A percentile compares a stretch with the other conserved stretches of the same genome.
Conservation (phyloP, 2,329 filamentous ascomycete species). For the Pseudogymnoascus sp. region DNA sequence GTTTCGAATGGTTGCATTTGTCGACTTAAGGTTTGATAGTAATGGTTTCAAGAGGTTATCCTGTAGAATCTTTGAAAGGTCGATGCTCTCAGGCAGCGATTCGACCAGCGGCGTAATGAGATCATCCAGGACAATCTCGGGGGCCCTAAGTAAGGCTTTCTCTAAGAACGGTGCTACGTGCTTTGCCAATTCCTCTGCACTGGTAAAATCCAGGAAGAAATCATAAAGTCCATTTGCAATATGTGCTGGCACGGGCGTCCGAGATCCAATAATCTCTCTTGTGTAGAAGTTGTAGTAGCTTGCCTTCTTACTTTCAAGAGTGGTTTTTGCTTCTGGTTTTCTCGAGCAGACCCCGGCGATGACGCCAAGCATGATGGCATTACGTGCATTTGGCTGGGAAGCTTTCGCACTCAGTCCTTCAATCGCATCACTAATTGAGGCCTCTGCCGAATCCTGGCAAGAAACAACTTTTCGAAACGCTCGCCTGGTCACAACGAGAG, state of each 20-base stretch:
- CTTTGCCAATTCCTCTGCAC: constrained; percentile 63
- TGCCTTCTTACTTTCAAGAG: constrained; percentile 58
- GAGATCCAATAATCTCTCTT: constrained; percentile 77
- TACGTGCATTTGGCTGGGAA: constrained; percentile 53
- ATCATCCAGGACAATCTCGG: constrained; percentile 78
- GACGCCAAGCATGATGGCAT: constrained; percentile 73
- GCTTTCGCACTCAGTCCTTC: constrained; percentile 61
- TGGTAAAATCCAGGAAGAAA: constrained; percentile 73
- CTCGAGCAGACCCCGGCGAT: constrained; percentile 80
- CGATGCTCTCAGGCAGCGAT: constrained; percentile 60
- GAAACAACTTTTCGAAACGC: constrained; percentile 69
- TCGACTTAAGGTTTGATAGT: constrained; percentile 85
- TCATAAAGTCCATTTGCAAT: constrained; percentile 66
- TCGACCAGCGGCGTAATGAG: constrained; percentile 65
- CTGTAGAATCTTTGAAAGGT: constrained; percentile 67
- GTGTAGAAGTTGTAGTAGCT: constrained; percentile 75
- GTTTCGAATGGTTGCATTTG: constrained; percentile 66
- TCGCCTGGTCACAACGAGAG: constrained; percentile 68
- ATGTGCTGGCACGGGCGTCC: constrained; percentile 60
- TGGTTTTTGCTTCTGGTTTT: constrained; percentile 51
- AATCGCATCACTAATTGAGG: constrained; percentile 53
- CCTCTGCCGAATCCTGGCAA: constrained; percentile 28
- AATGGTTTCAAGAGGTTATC: constrained; percentile 75
- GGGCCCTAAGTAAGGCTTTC: constrained; percentile 79
- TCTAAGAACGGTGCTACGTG: constrained; percentile 76